These are phyloP conservation scores for Fulvia fulva DNA, from an alignment of 2,329 filamentous ascomycete species.

Conservation along the genomic window DNA sequence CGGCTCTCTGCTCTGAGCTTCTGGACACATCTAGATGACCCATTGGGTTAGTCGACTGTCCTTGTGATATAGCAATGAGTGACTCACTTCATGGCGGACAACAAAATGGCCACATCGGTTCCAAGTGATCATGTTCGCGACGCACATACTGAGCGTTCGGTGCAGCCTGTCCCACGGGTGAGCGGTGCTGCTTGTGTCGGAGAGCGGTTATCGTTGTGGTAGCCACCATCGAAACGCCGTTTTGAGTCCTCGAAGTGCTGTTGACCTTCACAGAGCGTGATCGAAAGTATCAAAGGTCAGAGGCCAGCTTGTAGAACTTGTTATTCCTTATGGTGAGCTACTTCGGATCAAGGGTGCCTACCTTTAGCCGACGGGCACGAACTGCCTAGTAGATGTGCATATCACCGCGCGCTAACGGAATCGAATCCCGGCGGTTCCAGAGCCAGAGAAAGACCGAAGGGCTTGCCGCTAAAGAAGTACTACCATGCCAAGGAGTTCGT, in stretches of 20 bases:
- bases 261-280: neutral
- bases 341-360: too few relatives aligned
- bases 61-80: neutral
- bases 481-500: neutral
- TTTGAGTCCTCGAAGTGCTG: neutral
- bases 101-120: conserved; percentile 16
- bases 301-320: neutral
- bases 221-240: neutral
- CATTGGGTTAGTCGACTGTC: neutral
- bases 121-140: conserved; percentile 16
- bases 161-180: neutral
- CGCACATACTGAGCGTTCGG: conserved; percentile 11
- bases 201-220: neutral
- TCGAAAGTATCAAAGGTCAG: neutral
- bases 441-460: neutral
- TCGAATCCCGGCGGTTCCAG: neutral
- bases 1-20: conserved; percentile 11
- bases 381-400: neutral
- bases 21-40: conserved; percentile 2
- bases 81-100: conserved; percentile 10
- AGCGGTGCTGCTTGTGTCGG: neutral
- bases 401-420: neutral
- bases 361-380: neutral
- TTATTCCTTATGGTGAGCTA: too few relatives aligned
- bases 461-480: neutral